A percentile compares a stretch with the other conserved stretches of the same genome.
phyloP scores from a whole-genome alignment of 306 rosid genomes.

The Fragaria vesca region DNA sequence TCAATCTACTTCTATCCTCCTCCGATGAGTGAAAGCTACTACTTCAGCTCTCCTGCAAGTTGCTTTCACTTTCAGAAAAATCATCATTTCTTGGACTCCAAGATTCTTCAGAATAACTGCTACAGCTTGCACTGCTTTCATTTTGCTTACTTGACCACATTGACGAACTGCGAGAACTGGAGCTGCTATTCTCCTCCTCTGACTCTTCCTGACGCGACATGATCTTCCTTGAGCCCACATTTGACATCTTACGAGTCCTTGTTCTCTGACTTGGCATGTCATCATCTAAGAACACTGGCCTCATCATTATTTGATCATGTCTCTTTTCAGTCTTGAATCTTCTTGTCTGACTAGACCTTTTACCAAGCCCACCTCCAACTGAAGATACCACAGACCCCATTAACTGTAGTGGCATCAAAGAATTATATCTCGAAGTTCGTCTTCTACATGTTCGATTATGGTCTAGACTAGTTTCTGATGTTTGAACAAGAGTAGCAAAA shows the following conservation, averaged over 20 bases:
- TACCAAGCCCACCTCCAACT: not conserved
- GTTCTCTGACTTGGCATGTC: conserved; percentile 24
- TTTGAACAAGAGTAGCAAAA: not conserved
- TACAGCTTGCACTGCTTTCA: conserved; percentile 6
- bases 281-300: conserved; percentile 45
- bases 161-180: conserved; percentile 33
- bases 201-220: conserved; percentile 15
- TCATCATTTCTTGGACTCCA: conserved; percentile 9
- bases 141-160: conserved; percentile 36
- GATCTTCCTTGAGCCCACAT: not conserved
- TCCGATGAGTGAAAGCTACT: not conserved
- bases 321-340: conserved; percentile 7
- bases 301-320: conserved; percentile 28
- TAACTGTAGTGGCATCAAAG: conserved; percentile 8
- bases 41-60: not conserved
- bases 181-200: conserved; percentile 31
- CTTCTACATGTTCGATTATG: conserved; percentile 18
- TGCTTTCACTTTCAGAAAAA: not conserved
- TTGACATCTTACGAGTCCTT: conserved; percentile 19
- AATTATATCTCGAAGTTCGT: conserved; percentile 13
- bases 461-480: conserved; percentile 10
- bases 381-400: not conserved
- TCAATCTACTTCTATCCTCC: not conserved
- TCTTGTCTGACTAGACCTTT: not conserved
- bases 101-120: conserved; percentile 24